A percentile compares a stretch with the other conserved stretches of the same genome.
Evolutionary conservation across 345 rosid genomes (phyloP).

Genomic region (Arabidopsis arenosa): DNA sequence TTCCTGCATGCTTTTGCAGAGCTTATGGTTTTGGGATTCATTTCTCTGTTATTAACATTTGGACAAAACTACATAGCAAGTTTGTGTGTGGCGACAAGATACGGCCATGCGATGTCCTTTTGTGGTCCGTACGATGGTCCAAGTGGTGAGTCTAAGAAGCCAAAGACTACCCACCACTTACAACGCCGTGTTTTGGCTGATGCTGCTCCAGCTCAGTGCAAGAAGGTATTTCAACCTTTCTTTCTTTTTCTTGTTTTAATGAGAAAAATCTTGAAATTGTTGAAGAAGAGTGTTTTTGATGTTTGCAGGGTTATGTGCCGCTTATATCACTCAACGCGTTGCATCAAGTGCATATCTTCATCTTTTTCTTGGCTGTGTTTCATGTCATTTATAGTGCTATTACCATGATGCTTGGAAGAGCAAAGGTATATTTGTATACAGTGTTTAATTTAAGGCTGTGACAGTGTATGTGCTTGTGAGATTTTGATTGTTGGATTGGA

Average conservation of each 20-base stretch:
- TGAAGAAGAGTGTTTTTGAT: neutral
- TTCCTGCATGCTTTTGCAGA: conserved; percentile 48
- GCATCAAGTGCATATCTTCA: conserved; percentile 93
- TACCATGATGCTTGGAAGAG: conserved; percentile 89
- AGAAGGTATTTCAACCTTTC: conserved; percentile 9
- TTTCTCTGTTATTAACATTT: conserved; percentile 80
- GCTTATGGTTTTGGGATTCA: conserved; percentile 96
- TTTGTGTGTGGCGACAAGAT: conserved; percentile 60
- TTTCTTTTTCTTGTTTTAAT: neutral
- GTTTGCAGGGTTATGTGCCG: conserved; percentile 70
- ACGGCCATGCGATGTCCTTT: conserved; percentile 79
- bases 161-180: conserved; percentile 26
- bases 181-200: conserved; percentile 52
- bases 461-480: neutral
- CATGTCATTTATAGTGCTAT: conserved; percentile 79
- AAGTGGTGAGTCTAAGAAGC: neutral
- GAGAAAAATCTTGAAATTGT: neutral
- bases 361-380: conserved; percentile 93
- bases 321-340: conserved; percentile 78
- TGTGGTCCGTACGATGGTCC: conserved; percentile 51
- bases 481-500: neutral
- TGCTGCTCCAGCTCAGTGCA: conserved; percentile 18
- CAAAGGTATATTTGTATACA: conserved; percentile 59
- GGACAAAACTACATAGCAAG: conserved; percentile 74
- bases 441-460: neutral